These are phyloP conservation scores for Arthrinium puccinioides DNA, from an alignment of 2,329 filamentous ascomycete genomes.

Conservation along the genomic window DNA sequence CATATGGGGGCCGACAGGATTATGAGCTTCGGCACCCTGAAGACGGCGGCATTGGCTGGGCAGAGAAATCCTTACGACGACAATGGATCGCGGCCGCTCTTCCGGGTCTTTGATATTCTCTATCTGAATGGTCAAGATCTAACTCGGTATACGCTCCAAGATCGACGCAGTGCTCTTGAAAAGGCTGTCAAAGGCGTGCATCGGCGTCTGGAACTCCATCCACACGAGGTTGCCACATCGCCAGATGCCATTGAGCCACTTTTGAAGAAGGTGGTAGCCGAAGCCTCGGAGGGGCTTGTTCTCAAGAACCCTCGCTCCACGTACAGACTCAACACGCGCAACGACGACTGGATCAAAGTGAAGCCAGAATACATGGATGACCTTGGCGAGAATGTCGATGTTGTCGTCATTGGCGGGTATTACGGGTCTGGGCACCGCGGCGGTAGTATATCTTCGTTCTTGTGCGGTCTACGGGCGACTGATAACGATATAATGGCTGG, in stretches of 20 bases:
- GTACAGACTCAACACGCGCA: constrained; percentile 82
- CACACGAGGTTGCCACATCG: constrained; percentile 57
- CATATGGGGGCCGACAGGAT: constrained; percentile 79
- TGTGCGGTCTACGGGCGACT: constrained; percentile 80
- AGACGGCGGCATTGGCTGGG: constrained; percentile 78
- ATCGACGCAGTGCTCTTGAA: constrained; percentile 69
- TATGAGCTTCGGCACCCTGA: constrained; percentile 85
- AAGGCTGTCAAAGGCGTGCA: constrained; percentile 62
- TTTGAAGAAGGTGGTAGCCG: constrained; percentile 75
- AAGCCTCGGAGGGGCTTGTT: constrained; percentile 83
- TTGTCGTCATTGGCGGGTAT: constrained; percentile 84
- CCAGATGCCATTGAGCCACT: constrained; percentile 70
- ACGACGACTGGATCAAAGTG: constrained; percentile 97
- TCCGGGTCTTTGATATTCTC: constrained; percentile 84
- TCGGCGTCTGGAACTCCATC: constrained; percentile 77
- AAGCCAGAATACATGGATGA: constrained; percentile 98
- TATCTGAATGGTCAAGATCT: constrained; percentile 77
- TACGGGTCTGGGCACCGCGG: constrained; percentile 84
- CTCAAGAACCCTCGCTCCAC: constrained; percentile 86
- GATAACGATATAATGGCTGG: constrained; percentile 56
- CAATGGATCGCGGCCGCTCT: constrained; percentile 66
- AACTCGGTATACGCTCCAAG: constrained; percentile 74
- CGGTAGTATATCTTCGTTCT: constrained; percentile 73
- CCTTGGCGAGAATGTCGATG: constrained; percentile 88
- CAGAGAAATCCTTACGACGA: constrained; percentile 62